A percentile compares a stretch with the other conserved stretches of the same genome.
Evolutionary conservation across 345 rosid genomes (phyloP).

Genomic region (Rhizophora apiculata): DNA sequence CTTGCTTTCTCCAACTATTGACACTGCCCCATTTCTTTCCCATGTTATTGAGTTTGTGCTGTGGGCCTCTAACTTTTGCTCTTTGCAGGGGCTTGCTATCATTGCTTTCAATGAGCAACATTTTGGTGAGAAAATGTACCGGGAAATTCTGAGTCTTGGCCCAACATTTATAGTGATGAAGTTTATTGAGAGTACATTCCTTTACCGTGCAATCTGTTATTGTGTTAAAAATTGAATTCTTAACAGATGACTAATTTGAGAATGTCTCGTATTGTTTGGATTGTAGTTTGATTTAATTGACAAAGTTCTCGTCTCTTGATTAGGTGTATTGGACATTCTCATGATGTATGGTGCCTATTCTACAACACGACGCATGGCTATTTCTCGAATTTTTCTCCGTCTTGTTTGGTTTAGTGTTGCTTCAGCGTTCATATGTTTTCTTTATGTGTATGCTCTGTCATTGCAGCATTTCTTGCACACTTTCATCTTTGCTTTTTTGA

Average conservation of each 20-base stretch:
- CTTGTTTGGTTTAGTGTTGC: constrained; percentile 75
- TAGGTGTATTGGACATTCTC: constrained; percentile 83
- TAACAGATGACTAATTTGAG: background rate
- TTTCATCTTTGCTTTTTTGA: constrained; percentile 2
- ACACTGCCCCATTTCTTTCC: background rate
- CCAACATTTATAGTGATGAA: constrained; percentile 96
- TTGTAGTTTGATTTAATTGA: constrained; percentile 13
- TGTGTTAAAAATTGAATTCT: too few species aligned
- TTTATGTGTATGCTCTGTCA: constrained; percentile 71
- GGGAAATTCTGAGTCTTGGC: constrained; percentile 83
- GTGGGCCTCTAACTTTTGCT: background rate
- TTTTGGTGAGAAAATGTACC: constrained; percentile 49
- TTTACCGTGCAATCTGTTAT: background rate
- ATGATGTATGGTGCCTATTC: constrained; percentile 99
- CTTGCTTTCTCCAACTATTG: background rate
- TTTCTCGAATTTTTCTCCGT: constrained; percentile 84
- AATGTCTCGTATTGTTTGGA: background rate
- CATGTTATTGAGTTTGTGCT: background rate
- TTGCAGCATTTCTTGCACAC: constrained; percentile 11
- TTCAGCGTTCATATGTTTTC: constrained; percentile 71
- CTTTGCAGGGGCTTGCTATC: constrained; percentile 69
- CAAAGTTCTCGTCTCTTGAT: constrained; percentile 19
- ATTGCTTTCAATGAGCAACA: constrained; percentile 72
- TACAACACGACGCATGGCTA: constrained; percentile 67
- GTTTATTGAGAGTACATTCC: constrained; percentile 71